Evolutionary conservation across 768 basidiomycete genomes (phyloP), one percentile per base, ranked within the genome.

Genomic region (Leccinum sublutescens): DNA sequence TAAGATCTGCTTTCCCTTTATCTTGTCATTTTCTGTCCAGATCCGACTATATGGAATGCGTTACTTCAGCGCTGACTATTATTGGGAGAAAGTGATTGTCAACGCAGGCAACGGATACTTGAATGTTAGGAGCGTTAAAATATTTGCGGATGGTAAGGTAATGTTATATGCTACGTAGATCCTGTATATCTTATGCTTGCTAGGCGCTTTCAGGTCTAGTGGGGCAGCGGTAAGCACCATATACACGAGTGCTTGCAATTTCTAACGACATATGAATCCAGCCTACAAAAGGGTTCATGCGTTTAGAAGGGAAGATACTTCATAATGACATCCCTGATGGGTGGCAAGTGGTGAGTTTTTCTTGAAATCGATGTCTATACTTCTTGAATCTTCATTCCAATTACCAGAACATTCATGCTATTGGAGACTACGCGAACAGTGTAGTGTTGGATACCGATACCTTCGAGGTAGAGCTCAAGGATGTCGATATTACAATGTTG

Each of bases 391-490:
- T 58, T 55, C 5, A 55, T 31, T 50, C 25, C 7, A 38, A 59
- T 34, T 9, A 54, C 10, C 62, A 95, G 93, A 94, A 95, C 66
- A 85, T 93, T 14, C 91, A 91, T 71, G 89, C 89, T 17, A 89
- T 92, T 43, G 91, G 91, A 11, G 95, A 98, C 72, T 84, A 88
- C 53, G 93, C 94, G 38, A 96, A 96, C 71, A 81, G 85, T 19
- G 79, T 92, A 47, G 87, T 95, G 17, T 72, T 97, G 36, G 86
- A 95, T 69, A 86, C 88, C 0, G 23, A 25, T 25, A 25, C 23
- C 23, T 95, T 96, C 64, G 91, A 94, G 71, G 76, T 78, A n/a
- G 82, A 86, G 4, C 71, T 93, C 54, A 73, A 81, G 57, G 81
- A 82, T 25, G 78, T 77, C 49, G 82, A 89, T 63, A 83, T 89